Base-by-base conservation (phyloP, 208 protist genomes). In the Trypanosoma brucei region DNA sequence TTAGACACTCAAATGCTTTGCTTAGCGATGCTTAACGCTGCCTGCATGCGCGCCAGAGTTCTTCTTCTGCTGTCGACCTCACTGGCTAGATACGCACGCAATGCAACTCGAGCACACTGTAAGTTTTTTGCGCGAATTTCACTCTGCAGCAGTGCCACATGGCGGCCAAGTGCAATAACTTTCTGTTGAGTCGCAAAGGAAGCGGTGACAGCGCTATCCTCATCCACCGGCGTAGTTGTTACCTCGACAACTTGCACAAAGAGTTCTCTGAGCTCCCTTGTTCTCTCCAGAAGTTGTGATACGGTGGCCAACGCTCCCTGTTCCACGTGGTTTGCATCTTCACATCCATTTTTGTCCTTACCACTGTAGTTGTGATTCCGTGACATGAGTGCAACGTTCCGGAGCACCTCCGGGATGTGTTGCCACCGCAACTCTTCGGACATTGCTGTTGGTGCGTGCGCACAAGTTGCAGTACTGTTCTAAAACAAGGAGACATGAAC, bases 121-220 rank as follows among this genome's bases (percentile, higher is more conserved):
- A 62, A 59, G 31, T 75, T 55, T 60, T 91, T 91, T 8, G 60
- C 74, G 50, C 88, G 81, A 31, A 94, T 90, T 22, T 78, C 88
- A n/a, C 22, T 62, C 61, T 91, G 88, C 42, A 94, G 51, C n/a
- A 22, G 37, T 6, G 46, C 73, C 8, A 78, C 68, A 1, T 42
- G 50, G 13, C 37, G 55, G 14, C 55, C 55, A 36, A 69, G 5
- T 2, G 37, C 39, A 31, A 52, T 48, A 14, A 69, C 3, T 52
- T 57, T 42, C 11, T 48, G 39, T 35, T 42, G 7, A 2, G 35
- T 44, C 40, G 38, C 40, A 22, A 22, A 22, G 8, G 6, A 36
- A 51, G 40, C 30, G 14, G n/a, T 2, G 7, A 39, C 40, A 34
- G 11, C 22, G 8, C 35, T 22, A 50, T 3, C n/a, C 7, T 49